These are phyloP conservation scores for Geosmithia flava DNA, from an alignment of 2,329 filamentous ascomycete genomes.

Conservation along the genomic window DNA sequence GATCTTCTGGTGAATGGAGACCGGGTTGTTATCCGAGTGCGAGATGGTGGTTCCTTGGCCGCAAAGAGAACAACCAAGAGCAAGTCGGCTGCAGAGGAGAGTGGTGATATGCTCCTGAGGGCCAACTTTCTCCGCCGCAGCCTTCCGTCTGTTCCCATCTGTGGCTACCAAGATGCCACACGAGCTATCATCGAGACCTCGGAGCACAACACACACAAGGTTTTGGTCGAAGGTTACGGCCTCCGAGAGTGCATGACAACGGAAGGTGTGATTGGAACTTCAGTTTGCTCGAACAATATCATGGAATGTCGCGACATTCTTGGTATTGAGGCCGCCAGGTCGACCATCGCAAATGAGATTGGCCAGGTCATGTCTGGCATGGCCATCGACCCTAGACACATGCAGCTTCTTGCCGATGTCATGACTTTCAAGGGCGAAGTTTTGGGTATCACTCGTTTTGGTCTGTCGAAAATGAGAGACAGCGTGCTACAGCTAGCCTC, in stretches of 20 bases:
- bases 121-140: constrained; percentile 77
- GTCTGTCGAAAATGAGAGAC: constrained; percentile 92
- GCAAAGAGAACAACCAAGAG: constrained; percentile 9
- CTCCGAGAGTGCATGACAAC: constrained; percentile 85
- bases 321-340: constrained; percentile 87
- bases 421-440: constrained; percentile 99
- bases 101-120: constrained; percentile 50
- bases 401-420: constrained; percentile 92
- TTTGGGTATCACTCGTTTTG: constrained; percentile 91
- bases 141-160: constrained; percentile 74
- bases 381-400: constrained; percentile 94
- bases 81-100: constrained; percentile 18
- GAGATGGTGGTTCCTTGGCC: constrained; percentile 30
- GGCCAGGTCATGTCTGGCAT: constrained; percentile 81
- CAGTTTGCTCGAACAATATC: constrained; percentile 70
- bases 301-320: constrained; percentile 82
- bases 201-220: constrained; percentile 54
- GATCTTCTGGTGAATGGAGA: constrained; percentile 30
- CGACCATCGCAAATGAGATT: constrained; percentile 84
- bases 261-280: constrained; percentile 71
- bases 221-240: constrained; percentile 91
- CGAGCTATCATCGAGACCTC: constrained; percentile 83
- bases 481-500: constrained; percentile 85
- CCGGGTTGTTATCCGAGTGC: constrained; percentile 62
- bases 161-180: constrained; percentile 74